Percentiles rank a stretch among this genome's conserved stretches.
phyloP scores from a whole-genome alignment of 2,329 filamentous ascomycete species.

The Paecilomyces sp. region DNA sequence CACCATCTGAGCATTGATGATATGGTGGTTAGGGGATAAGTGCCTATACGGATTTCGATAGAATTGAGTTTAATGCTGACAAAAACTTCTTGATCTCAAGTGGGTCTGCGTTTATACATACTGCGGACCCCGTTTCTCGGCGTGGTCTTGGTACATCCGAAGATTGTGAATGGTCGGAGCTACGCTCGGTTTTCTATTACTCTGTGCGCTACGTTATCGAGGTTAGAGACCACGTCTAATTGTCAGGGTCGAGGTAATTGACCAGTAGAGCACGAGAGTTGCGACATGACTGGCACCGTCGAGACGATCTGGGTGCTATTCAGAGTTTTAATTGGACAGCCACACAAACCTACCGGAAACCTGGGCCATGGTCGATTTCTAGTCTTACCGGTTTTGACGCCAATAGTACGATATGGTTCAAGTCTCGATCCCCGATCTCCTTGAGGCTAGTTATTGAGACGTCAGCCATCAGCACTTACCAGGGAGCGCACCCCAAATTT shows the following conservation, averaged over 20 bases:
- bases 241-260: not conserved
- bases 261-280: not conserved
- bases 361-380: not conserved
- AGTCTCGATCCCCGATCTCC: not conserved
- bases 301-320: not conserved
- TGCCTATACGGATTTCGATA: not conserved
- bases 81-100: not conserved
- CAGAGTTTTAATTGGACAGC: not conserved
- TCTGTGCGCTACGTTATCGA: not conserved
- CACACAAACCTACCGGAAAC: not conserved
- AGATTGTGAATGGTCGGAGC: not conserved
- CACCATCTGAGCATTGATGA: not conserved
- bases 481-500: too few relatives aligned
- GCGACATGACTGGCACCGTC: not conserved
- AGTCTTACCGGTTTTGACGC: not conserved
- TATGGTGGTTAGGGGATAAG: not conserved
- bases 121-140: not conserved
- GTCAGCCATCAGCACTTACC: not conserved
- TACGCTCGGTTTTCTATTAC: not conserved
- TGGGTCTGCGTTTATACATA: not conserved
- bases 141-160: not conserved
- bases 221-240: not conserved
- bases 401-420: not conserved
- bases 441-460: not conserved
- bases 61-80: not conserved